phyloP scores from a whole-genome alignment of 192 early-diverging fungal genomes.

The Neocallimastix lanati region DNA sequence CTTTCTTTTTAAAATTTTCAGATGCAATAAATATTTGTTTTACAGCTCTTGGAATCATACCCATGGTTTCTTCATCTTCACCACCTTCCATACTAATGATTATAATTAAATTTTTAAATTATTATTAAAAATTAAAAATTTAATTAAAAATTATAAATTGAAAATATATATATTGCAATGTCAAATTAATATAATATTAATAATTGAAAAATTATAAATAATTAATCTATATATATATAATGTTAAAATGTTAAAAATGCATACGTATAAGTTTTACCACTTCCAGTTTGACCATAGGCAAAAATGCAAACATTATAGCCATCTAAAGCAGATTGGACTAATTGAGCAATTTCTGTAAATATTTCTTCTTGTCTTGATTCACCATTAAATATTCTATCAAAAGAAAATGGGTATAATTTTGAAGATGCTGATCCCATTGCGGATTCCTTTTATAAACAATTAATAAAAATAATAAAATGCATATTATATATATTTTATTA shows the following conservation, averaged over 20 bases:
- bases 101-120: too few relatives aligned
- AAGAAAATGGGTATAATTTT: constrained; percentile 57
- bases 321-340: constrained; percentile 87
- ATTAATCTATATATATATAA: too few relatives aligned
- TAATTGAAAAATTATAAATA: too few relatives aligned
- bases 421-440: constrained; percentile 24
- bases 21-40: constrained; percentile 69
- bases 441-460: constrained; percentile 6
- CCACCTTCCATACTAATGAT: constrained; percentile 40
- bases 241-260: neutral
- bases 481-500: too few relatives aligned
- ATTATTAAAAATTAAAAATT: too few relatives aligned
- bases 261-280: constrained; percentile 64
- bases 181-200: too few relatives aligned
- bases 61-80: constrained; percentile 18
- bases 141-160: too few relatives aligned
- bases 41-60: constrained; percentile 91
- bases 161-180: too few relatives aligned
- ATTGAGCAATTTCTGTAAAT: constrained; percentile 82
- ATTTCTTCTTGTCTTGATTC: constrained; percentile 47
- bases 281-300: constrained; percentile 93
- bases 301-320: constrained; percentile 96
- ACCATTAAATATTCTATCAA: constrained; percentile 68
- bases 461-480: too few relatives aligned
- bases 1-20: constrained; percentile 46